Conservation (phyloP, 345 rosid species). For the Brassica juncea region DNA sequence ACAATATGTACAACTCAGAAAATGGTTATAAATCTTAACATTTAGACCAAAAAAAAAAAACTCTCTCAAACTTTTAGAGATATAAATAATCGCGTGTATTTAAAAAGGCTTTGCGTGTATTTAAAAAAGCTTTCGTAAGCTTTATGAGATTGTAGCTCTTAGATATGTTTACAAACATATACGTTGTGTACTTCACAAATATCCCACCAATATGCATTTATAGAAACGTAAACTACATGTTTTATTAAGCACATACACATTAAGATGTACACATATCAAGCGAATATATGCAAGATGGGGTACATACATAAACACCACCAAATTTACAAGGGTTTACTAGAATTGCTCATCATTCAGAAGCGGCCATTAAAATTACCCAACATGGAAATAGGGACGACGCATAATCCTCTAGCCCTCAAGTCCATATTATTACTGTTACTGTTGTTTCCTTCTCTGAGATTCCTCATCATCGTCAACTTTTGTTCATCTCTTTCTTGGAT, state of each 20-base stretch:
- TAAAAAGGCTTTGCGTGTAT: neutral
- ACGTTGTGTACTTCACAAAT: constrained; percentile 13
- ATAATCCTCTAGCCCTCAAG: constrained; percentile 72
- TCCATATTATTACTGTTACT: constrained; percentile 36
- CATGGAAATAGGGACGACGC: constrained; percentile 80
- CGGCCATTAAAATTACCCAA: constrained; percentile 60
- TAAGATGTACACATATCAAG: constrained; percentile 12
- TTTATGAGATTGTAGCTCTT: constrained; percentile 2
- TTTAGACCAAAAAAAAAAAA: too few species aligned
- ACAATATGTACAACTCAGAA: too few species aligned
- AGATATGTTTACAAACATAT: constrained; percentile 10
- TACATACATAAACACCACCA: constrained; percentile 18
- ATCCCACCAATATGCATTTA: constrained; percentile 24
- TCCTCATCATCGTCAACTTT: constrained; percentile 28
- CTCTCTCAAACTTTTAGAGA: neutral
- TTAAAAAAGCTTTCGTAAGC: constrained; percentile 6
- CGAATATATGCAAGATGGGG: constrained; percentile 23
- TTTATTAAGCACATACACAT: constrained; percentile 18
- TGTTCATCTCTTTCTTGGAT: constrained; percentile 31
- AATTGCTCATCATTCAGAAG: constrained; percentile 28
- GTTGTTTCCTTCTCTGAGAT: constrained; percentile 23
- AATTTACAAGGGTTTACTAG: constrained; percentile 14
- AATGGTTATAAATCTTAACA: too few species aligned
- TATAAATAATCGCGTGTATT: neutral
- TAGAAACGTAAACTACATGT: constrained; percentile 2